phyloP scores from a whole-genome alignment of 129 eudicot genomes.

The Helichrysum umbraculigerum region DNA sequence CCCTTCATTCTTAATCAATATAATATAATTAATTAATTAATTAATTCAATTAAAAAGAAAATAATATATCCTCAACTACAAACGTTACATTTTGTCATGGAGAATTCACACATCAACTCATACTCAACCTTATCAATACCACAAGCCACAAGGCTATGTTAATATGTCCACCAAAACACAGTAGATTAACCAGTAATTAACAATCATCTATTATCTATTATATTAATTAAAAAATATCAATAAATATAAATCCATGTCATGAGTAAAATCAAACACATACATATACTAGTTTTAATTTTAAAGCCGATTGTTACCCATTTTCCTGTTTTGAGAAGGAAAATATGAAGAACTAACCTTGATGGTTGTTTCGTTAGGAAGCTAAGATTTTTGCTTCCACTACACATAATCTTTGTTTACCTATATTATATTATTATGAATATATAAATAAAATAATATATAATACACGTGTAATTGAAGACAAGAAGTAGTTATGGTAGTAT shows the following conservation, averaged over 20 bases:
- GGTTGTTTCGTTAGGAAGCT: conserved; percentile 50
- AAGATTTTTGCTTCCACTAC: conserved; percentile 60
- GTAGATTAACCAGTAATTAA: background rate
- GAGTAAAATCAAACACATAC: too few relatives aligned
- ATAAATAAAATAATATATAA: conserved; percentile 14
- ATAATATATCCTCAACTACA: too few relatives aligned
- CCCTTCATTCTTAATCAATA: conserved; percentile 51
- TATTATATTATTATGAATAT: background rate
- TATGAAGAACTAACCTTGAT: conserved; percentile 9
- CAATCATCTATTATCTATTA: background rate
- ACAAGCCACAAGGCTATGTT: too few relatives aligned
- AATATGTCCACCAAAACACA: background rate
- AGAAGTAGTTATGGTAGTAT: conserved; percentile 27
- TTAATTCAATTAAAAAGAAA: background rate
- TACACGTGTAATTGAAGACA: conserved; percentile 71
- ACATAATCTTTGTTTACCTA: conserved; percentile 44
- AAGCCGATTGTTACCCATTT: too few relatives aligned
- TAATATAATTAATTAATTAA: background rate
- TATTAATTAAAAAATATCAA: too few relatives aligned
- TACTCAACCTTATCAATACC: too few relatives aligned
- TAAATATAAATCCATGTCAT: too few relatives aligned
- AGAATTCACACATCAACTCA: too few relatives aligned
- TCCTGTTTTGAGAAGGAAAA: conserved; percentile 3
- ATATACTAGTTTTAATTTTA: too few relatives aligned
- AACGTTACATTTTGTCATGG: too few relatives aligned